phyloP scores from a whole-genome alignment of 148 eudicot genomes.

The Fagopyrum esculentum region DNA sequence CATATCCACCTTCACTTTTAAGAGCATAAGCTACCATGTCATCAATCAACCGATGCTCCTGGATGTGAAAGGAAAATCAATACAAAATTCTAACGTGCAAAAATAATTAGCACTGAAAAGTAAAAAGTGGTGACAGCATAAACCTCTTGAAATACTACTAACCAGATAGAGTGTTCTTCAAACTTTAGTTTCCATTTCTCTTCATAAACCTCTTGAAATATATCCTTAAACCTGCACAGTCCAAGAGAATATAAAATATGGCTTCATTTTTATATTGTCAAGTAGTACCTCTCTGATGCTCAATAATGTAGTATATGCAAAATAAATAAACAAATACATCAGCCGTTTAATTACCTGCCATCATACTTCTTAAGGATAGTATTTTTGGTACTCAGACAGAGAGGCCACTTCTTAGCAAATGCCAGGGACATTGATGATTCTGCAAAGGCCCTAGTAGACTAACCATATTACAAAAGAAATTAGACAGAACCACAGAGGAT shows the following conservation, averaged over 20 bases:
- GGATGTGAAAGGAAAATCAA: conserved; percentile 11
- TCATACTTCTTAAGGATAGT: conserved; percentile 76
- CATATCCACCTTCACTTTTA: conserved; percentile 74
- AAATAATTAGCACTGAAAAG: background rate
- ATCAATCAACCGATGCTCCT: conserved; percentile 80
- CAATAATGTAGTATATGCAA: background rate
- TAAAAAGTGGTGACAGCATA: background rate
- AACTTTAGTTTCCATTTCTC: conserved; percentile 65
- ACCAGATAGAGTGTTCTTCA: conserved; percentile 74
- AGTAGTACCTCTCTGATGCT: background rate
- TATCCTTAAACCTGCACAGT: conserved; percentile 57
- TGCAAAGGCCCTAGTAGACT: conserved; percentile 74
- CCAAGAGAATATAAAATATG: background rate
- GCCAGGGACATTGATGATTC: conserved; percentile 74
- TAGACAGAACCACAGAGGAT: background rate
- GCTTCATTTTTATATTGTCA: background rate
- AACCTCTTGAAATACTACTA: conserved; percentile 8
- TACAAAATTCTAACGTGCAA: background rate
- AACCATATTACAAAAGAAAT: conserved; percentile 15
- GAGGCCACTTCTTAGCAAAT: conserved; percentile 64
- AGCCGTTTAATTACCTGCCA: conserved; percentile 45
- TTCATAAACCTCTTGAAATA: conserved; percentile 70
- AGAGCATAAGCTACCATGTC: conserved; percentile 79
- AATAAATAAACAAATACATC: background rate
- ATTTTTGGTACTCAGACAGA: conserved; percentile 66